Percentiles rank a stretch among this genome's conserved stretches.
Conservation (phyloP, 2,329 filamentous ascomycete genomes). For the Epichloe glyceriae region DNA sequence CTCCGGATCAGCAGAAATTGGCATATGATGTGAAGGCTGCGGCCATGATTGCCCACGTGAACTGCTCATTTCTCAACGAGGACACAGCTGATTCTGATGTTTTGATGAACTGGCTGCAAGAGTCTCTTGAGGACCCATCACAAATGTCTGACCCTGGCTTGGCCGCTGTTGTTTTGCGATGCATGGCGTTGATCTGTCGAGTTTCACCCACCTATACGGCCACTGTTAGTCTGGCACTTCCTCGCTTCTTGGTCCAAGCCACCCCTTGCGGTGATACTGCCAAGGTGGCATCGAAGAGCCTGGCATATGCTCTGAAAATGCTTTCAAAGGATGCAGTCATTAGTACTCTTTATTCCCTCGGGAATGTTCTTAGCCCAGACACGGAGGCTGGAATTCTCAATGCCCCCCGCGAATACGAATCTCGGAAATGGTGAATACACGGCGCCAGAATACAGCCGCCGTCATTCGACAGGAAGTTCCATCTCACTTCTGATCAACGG, state of each 20-base stretch:
- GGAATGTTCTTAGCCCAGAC: constrained; percentile 78
- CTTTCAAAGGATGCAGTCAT: constrained; percentile 89
- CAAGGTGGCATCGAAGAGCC: constrained; percentile 65
- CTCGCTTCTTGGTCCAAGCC: constrained; percentile 79
- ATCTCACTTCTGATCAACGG: constrained; percentile 65
- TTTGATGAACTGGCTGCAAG: constrained; percentile 75
- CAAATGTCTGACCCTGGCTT: constrained; percentile 74
- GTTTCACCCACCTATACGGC: constrained; percentile 61
- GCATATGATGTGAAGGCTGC: constrained; percentile 77
- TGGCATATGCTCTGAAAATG: constrained; percentile 68
- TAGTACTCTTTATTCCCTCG: constrained; percentile 89
- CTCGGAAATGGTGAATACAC: constrained; percentile 24
- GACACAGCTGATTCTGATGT: constrained; percentile 67
- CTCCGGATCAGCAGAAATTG: constrained; percentile 73
- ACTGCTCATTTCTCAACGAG: constrained; percentile 71
- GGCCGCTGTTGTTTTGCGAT: constrained; percentile 66
- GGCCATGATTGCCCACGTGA: constrained; percentile 70
- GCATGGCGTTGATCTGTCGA: constrained; percentile 69
- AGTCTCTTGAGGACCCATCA: constrained; percentile 60
- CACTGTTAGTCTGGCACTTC: constrained; percentile 63
- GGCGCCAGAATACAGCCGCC: constrained; percentile 35
- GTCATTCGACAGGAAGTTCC: constrained; percentile 56
- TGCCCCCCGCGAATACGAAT: constrained; percentile 31
- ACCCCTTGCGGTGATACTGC: constrained; percentile 57
- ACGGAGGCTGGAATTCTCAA: constrained; percentile 42